phyloP scores from a whole-genome alignment of 164 flowering plant genomes.

The Dillenia suffruticosa region DNA sequence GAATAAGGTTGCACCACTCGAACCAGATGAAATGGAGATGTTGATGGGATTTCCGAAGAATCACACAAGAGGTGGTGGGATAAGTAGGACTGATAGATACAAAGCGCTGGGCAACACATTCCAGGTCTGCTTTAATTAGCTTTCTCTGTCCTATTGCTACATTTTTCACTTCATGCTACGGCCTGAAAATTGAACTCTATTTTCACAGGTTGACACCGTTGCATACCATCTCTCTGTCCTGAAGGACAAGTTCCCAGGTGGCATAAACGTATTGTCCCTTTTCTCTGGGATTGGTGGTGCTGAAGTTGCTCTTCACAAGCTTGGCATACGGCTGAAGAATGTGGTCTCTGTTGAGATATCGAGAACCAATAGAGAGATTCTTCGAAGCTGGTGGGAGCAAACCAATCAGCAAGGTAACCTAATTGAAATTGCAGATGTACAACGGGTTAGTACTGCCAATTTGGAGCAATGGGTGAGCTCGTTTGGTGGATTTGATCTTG shows the following conservation, averaged over 20 bases:
- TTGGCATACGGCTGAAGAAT: conserved; percentile 22
- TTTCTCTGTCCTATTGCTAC: neutral
- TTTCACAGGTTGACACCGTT: conserved; percentile 29
- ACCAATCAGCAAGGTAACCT: conserved; percentile 28
- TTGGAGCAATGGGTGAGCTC: conserved; percentile 15
- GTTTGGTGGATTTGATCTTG: conserved; percentile 34
- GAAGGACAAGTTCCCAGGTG: conserved; percentile 25
- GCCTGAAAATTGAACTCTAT: neutral
- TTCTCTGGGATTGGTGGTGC: conserved; percentile 49
- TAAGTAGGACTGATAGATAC: conserved; percentile 27
- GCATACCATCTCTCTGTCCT: conserved; percentile 38
- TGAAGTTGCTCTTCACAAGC: conserved; percentile 25
- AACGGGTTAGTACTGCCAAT: conserved; percentile 12
- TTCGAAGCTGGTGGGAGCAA: conserved; percentile 36
- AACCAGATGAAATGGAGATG: conserved; percentile 36
- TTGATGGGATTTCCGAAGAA: conserved; percentile 30
- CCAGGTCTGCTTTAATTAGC: conserved; percentile 20
- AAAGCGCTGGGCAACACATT: conserved; percentile 31
- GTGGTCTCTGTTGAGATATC: conserved; percentile 28
- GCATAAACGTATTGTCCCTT: conserved; percentile 29
- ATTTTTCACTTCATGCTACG: neutral
- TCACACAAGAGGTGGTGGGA: conserved; percentile 35
- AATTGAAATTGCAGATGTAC: conserved; percentile 24
- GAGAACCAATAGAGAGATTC: conserved; percentile 4
- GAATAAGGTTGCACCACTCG: conserved; percentile 13